Conservation (phyloP, 2,329 filamentous ascomycete genomes). For the Penicillium sp. region DNA sequence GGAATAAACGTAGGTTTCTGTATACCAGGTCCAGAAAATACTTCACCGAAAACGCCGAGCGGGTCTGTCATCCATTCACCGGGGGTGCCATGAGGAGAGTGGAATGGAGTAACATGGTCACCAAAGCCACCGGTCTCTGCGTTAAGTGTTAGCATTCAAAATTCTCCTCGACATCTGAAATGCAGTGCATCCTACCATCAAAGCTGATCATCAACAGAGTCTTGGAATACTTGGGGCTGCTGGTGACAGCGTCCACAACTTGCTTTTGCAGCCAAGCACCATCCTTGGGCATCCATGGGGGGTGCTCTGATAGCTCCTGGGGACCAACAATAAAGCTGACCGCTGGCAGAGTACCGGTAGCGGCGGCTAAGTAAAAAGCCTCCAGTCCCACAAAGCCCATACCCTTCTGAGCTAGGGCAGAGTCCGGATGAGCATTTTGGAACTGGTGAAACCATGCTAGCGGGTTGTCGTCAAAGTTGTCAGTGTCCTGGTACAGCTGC, state of each 20-base stretch:
- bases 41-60: constrained; percentile 43
- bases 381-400: constrained; percentile 51
- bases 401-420: constrained; percentile 39
- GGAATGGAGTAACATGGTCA: constrained; percentile 55
- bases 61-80: constrained; percentile 57
- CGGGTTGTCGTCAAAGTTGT: constrained; percentile 58
- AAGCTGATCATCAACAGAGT: constrained; percentile 53
- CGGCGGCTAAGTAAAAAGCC: constrained; percentile 53
- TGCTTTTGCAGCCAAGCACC: constrained; percentile 59
- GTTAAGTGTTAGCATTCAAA: too few species aligned
- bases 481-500: constrained; percentile 53
- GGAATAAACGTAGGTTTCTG: too few species aligned
- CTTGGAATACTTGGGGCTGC: constrained; percentile 52
- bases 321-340: constrained; percentile 55
- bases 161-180: too few species aligned
- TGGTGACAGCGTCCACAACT: constrained; percentile 53
- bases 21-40: constrained; percentile 44
- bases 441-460: constrained; percentile 56
- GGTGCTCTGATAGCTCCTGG: constrained; percentile 55
- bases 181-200: constrained; percentile 26
- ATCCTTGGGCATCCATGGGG: constrained; percentile 55
- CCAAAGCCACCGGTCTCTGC: constrained; percentile 56
- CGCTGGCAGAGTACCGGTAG: constrained; percentile 53
- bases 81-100: constrained; percentile 50
- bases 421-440: not conserved